These are phyloP conservation scores for Lentinula boryana DNA, from an alignment of 768 basidiomycete species.

Conservation along the genomic window DNA sequence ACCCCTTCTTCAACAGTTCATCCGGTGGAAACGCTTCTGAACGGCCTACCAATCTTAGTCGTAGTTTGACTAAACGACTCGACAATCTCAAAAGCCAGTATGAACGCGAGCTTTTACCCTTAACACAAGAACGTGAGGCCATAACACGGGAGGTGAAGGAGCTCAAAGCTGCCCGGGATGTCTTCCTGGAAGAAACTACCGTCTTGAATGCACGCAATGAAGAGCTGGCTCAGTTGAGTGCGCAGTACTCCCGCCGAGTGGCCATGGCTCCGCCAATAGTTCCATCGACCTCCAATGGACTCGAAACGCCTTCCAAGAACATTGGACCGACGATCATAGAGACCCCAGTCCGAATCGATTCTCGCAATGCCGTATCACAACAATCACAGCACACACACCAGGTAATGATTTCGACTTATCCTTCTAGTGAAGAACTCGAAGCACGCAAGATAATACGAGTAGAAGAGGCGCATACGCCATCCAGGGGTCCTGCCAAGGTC, in stretches of 20 bases:
- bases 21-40: conserved; percentile 23
- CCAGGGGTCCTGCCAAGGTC: conserved; percentile 44
- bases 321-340: not conserved
- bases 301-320: conserved; percentile 26
- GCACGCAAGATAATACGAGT: conserved; percentile 32
- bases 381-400: conserved; percentile 19
- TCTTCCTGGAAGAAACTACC: conserved; percentile 87
- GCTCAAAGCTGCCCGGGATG: conserved; percentile 79
- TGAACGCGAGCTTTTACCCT: conserved; percentile 76
- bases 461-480: conserved; percentile 46
- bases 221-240: conserved; percentile 82
- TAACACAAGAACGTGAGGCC: conserved; percentile 76
- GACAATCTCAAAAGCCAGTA: conserved; percentile 88
- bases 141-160: conserved; percentile 80
- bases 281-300: conserved; percentile 5
- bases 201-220: conserved; percentile 89
- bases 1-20: not conserved
- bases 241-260: conserved; percentile 74
- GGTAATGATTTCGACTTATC: not conserved
- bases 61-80: conserved; percentile 78
- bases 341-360: conserved; percentile 11
- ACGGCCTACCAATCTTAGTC: conserved; percentile 42
- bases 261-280: conserved; percentile 34
- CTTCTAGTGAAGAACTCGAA: conserved; percentile 38
- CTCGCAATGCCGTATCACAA: conserved; percentile 10